Evolutionary conservation across 257 asterid species (phyloP).

Genomic region (Solanum chiquidenum): DNA sequence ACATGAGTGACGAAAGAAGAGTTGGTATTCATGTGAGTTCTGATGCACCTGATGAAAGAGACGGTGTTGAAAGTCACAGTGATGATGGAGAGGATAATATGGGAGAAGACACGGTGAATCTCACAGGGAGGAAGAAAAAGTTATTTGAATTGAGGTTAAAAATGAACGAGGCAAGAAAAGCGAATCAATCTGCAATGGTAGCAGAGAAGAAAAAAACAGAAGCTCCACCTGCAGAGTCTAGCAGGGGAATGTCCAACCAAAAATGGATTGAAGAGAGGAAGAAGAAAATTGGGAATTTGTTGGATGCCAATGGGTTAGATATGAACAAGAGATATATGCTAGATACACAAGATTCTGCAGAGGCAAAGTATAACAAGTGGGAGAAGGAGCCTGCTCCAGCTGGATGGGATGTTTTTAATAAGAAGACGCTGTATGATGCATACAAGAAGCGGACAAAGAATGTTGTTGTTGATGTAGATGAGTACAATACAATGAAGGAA

Average conservation of each 20-base stretch:
- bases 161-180: constrained; percentile 86
- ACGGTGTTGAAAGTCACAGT: constrained; percentile 12
- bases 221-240: constrained; percentile 35
- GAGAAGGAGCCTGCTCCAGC: constrained; percentile 85
- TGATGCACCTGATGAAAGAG: constrained; percentile 18
- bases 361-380: constrained; percentile 85
- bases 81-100: constrained; percentile 20
- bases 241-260: constrained; percentile 79
- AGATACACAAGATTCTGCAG: constrained; percentile 79
- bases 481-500: background rate
- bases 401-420: constrained; percentile 62
- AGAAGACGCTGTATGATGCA: background rate
- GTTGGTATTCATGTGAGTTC: background rate
- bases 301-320: constrained; percentile 87
- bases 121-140: constrained; percentile 68
- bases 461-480: background rate
- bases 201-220: constrained; percentile 73
- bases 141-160: constrained; percentile 68
- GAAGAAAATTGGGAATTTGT: constrained; percentile 78
- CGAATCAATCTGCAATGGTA: constrained; percentile 85
- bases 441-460: background rate
- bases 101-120: constrained; percentile 25
- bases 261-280: constrained; percentile 95
- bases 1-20: constrained; percentile 37
- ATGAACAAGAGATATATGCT: constrained; percentile 87